Evolutionary conservation across 768 basidiomycete species (phyloP), one percentile per base, ranked within the genome.

Genomic region (Mycena chlorophos): DNA sequence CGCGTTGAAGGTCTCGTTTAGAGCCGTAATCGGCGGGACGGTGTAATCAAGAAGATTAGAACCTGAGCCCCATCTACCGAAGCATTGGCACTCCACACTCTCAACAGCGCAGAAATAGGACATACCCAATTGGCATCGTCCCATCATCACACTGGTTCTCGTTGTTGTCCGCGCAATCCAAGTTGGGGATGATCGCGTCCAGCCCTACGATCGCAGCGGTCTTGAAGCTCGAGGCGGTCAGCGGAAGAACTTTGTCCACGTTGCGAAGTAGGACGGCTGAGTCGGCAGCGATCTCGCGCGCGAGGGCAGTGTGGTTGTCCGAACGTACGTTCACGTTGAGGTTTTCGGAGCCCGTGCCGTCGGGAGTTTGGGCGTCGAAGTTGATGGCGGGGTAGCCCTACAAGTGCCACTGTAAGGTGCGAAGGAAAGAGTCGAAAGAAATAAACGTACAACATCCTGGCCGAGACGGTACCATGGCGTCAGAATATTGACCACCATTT

Each of bases 191-290:
- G 72, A 65, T 73, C 42, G 75, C 86, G 73, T 77, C 86, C 61
- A 84, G 79, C 14, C 86, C 80, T 46, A 88, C 67, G 16, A 87
- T 78, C 2, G 83, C 85, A 3, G 83, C 77, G 0, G 78, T 77
- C 30, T 80, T 81, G 27, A 82, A 82, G 27, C 75, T 75, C 34
- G 78, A 71, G n/a, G 72, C 70, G n/a, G 77, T 62, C 3, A 76
- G 56, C 13, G 78, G 79, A 14, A 81, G 58, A 0, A 78, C 78
- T 6, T 73, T 66, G 58, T 78, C 67, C 31, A 75, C 71, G 66
- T 90, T 90, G 71, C 89, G 89, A 13, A 89, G 74, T 29, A 91
- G 67, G 19, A 89, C 85, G 1, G 84, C 82, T 0, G 85, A 86
- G 0, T 81, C 83, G 0, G 82, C 77, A 4, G 82, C 89, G 27